Base-by-base conservation (phyloP, 805 yeast genomes). In the Kodamaea leandrae region DNA sequence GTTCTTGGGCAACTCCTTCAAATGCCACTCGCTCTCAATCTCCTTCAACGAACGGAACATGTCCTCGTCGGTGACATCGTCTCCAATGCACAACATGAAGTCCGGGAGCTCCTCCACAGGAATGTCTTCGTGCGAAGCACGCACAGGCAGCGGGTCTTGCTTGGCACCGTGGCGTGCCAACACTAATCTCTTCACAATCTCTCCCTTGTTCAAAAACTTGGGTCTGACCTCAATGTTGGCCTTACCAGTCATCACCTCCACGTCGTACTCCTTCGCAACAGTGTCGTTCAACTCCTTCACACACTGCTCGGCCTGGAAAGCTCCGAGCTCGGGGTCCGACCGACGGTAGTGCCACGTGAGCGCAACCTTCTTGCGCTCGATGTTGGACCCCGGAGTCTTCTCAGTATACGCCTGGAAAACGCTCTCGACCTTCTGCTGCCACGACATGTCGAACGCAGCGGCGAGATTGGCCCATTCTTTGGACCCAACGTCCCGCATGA, bases 171-270 rank as follows among this genome's bases (percentile, higher is more conserved):
- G 83, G 14, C 76, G 72, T 42, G 77, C 76, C 53, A 80, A 66
- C 8, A 87, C 86, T 43, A 91, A 72, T 46, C 89, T 68, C 57
- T 80, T 84, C 26, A 86, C 98, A 54, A 93, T 93, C 63, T 91
- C 99, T 43, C 99, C 99, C 63, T 93, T 93, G 68, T 93, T 93
- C 41, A 91, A 88, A 60, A 89, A 86, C 45, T 80, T 78, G 10
- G 99, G 99, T 48, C 99, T 75, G n/a, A 93, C 98, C 65, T 93
- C 99, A 34, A 93, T 77, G 57, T 93, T 93, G 23, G 98, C 98
- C 64, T 93, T 93, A 35, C 99, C 99, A 10, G 84, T 74, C 97
- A 93, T 91, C 12, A 93, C 93, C 57, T 93, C 99, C 32, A 93
- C 84, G 46, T 88, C 96, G 55, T 79, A 85, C 16, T 76, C 74